phyloP scores from a whole-genome alignment of 169 alveolate genomes.

The Plasmodium gaboni region DNA sequence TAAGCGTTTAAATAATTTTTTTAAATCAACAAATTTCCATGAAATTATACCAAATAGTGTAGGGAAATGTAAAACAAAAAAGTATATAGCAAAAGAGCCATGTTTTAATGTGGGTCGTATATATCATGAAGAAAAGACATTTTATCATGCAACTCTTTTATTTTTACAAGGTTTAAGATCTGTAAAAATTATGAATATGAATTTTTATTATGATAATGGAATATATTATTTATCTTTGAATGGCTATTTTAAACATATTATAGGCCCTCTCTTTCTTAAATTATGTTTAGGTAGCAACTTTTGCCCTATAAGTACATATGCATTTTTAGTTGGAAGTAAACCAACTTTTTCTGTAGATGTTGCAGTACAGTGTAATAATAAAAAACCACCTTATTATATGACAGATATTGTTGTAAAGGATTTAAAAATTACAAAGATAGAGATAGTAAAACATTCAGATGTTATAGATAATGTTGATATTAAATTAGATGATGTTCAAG shows the following conservation, averaged over 20 bases:
- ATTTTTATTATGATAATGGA: constrained; percentile 51
- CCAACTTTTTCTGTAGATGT: constrained; percentile 58
- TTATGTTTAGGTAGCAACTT: constrained; percentile 54
- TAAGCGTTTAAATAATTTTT: constrained; percentile 29
- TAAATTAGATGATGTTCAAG: constrained; percentile 42
- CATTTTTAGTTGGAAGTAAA: constrained; percentile 43
- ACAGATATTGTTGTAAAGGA: constrained; percentile 21
- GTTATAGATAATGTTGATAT: constrained; percentile 54
- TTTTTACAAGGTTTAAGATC: constrained; percentile 64
- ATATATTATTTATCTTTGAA: constrained; percentile 32
- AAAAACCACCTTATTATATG: constrained; percentile 25
- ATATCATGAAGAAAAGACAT: constrained; percentile 69
- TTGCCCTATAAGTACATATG: constrained; percentile 72
- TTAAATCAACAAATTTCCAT: constrained; percentile 44
- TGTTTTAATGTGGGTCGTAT: constrained; percentile 61
- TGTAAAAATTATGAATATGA: constrained; percentile 9
- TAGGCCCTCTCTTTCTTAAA: constrained; percentile 64
- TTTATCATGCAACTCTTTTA: constrained; percentile 72
- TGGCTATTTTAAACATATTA: constrained; percentile 56
- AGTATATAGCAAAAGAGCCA: constrained; percentile 63
- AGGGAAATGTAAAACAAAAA: constrained; percentile 63
- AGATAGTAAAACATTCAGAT: constrained; percentile 44
- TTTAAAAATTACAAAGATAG: constrained; percentile 55
- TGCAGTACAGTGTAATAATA: constrained; percentile 37
- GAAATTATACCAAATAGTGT: constrained; percentile 36